phyloP scores from a whole-genome alignment of 306 rosid genomes.

The Fagus crenata region DNA sequence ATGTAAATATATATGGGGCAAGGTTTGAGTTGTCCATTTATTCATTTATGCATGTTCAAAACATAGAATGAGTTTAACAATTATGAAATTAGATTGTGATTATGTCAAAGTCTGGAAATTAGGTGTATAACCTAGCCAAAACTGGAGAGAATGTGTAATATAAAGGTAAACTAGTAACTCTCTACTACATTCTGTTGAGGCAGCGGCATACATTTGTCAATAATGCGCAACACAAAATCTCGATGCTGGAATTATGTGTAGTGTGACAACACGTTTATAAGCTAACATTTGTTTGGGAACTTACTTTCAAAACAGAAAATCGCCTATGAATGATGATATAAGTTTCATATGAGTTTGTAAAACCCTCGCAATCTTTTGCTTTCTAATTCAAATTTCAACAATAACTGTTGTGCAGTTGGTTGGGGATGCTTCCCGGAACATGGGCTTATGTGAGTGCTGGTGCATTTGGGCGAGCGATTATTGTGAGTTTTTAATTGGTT shows the following conservation, averaged over 20 bases:
- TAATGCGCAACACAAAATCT: background rate
- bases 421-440: constrained; percentile 99
- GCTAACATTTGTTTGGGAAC: background rate
- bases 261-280: background rate
- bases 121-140: background rate
- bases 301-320: background rate
- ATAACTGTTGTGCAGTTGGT: constrained; percentile 65
- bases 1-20: background rate
- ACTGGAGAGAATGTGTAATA: background rate
- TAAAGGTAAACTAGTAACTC: background rate
- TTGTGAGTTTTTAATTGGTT: constrained; percentile 60
- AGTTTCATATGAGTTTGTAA: constrained; percentile 9
- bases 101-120: background rate
- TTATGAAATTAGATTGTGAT: background rate
- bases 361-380: background rate
- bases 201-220: background rate
- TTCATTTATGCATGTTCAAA: background rate
- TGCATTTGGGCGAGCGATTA: constrained; percentile 95
- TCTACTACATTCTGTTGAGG: background rate
- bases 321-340: background rate
- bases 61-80: background rate
- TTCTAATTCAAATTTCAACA: constrained; percentile 26
- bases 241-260: background rate
- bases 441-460: constrained; percentile 99
- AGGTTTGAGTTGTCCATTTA: background rate